Evolutionary conservation across 163 green algal species (phyloP).

Genomic region (Coccomyxa subellipsoidea): DNA sequence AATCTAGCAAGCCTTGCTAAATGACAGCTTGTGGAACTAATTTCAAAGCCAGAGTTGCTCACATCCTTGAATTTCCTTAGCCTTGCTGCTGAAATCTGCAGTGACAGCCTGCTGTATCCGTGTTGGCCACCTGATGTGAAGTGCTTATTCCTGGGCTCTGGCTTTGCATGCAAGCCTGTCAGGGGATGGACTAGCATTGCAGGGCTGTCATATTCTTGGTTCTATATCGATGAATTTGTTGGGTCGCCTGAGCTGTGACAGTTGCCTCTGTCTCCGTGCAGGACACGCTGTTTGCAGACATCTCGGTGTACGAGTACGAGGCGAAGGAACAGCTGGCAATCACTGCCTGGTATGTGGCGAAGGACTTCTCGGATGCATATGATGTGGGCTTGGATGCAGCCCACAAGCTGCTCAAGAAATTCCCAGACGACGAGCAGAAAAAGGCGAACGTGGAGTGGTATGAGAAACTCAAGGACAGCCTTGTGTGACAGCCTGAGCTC

Average conservation of each 20-base stretch:
- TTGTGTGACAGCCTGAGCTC: too few relatives aligned
- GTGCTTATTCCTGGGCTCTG: too few relatives aligned
- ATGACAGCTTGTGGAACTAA: not conserved
- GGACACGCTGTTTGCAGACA: slow-evolving; percentile 3
- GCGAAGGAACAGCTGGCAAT: slow-evolving; percentile 5
- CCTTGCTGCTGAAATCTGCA: too few relatives aligned
- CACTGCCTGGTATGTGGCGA: slow-evolving; percentile 8
- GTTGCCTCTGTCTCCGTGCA: not conserved
- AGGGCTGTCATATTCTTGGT: not conserved
- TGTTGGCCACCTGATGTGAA: too few relatives aligned
- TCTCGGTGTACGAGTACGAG: not conserved
- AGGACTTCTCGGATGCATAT: slow-evolving; percentile 1
- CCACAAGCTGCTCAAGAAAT: not conserved
- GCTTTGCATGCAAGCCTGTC: too few relatives aligned
- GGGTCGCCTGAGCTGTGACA: not conserved
- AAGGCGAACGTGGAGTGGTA: not conserved
- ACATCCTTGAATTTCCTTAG: too few relatives aligned
- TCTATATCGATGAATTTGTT: not conserved
- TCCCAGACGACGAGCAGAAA: not conserved
- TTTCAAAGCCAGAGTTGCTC: not conserved
- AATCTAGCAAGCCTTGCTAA: not conserved
- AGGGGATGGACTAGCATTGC: too few relatives aligned
- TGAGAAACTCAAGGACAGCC: not conserved
- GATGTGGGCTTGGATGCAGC: not conserved
- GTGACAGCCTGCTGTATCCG: too few relatives aligned